Conservation (phyloP, 352 stramenopile species). For the Pythium dissimile region DNA sequence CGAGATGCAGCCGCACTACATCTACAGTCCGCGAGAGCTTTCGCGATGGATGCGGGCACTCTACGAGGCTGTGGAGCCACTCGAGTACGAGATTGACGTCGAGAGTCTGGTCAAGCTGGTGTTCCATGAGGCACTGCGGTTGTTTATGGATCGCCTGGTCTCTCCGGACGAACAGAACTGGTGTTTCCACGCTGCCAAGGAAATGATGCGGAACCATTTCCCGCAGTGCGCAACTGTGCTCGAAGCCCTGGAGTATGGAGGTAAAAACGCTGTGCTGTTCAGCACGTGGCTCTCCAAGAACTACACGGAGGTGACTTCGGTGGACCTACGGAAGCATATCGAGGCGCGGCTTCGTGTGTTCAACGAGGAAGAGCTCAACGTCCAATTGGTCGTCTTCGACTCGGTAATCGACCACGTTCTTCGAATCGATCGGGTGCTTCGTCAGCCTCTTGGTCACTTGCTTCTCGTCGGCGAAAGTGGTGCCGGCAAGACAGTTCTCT, state of each 20-base stretch:
- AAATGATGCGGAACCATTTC: slow-evolving; percentile 79
- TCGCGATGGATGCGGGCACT: slow-evolving; percentile 98
- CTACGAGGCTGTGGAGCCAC: slow-evolving; percentile 96
- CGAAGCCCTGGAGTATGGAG: slow-evolving; percentile 64
- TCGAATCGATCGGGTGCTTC: slow-evolving; percentile 96
- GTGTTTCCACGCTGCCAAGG: slow-evolving; percentile 91
- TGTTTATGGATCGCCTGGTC: slow-evolving; percentile 99
- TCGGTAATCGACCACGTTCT: slow-evolving; percentile 99
- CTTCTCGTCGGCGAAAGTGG: slow-evolving; percentile 98
- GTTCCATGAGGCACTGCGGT: slow-evolving; percentile 97
- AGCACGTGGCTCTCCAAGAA: slow-evolving; percentile 98
- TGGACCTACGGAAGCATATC: slow-evolving; percentile 96
- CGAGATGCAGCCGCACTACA: slow-evolving; percentile 97
- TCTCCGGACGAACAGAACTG: slow-evolving; percentile 94
- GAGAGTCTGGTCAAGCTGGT: slow-evolving; percentile 97
- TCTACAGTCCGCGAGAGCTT: slow-evolving; percentile 99
- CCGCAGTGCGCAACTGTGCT: slow-evolving; percentile 73
- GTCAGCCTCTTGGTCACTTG: slow-evolving; percentile 98
- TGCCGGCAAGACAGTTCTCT: slow-evolving; percentile 99
- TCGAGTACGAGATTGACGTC: slow-evolving; percentile 93
- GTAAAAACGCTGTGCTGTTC: slow-evolving; percentile 95
- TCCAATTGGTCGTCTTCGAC: slow-evolving; percentile 99
- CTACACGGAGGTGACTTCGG: slow-evolving; percentile 92
- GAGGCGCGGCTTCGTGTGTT: slow-evolving; percentile 96
- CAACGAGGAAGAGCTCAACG: slow-evolving; percentile 99